phyloP scores from a whole-genome alignment of 2,329 filamentous ascomycete species.

The Aspergillus arachidicola region DNA sequence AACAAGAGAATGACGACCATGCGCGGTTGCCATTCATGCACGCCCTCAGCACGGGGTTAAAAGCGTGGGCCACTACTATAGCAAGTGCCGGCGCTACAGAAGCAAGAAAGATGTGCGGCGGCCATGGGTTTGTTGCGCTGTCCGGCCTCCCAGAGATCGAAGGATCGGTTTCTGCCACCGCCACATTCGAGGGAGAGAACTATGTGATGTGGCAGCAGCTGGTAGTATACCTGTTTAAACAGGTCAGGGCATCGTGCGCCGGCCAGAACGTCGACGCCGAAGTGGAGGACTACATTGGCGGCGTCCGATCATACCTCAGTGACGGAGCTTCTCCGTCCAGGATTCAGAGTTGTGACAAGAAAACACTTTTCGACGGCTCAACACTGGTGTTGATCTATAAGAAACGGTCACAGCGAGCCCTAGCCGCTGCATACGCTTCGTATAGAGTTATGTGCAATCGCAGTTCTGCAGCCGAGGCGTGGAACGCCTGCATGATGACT shows the following conservation, averaged over 20 bases:
- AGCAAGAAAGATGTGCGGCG: conserved; percentile 10
- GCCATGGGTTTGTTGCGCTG: conserved; percentile 9
- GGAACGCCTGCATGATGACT: conserved; percentile 8
- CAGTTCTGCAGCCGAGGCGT: not conserved
- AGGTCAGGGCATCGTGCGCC: not conserved
- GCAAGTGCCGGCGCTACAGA: not conserved
- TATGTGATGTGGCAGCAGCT: conserved; percentile 12
- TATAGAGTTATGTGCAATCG: not conserved
- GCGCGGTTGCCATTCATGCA: conserved; percentile 4
- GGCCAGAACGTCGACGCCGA: not conserved
- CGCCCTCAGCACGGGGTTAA: conserved; percentile 9
- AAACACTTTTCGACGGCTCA: not conserved
- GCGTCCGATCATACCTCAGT: not conserved
- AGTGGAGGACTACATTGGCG: not conserved
- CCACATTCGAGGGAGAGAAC: conserved; percentile 11
- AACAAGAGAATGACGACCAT: not conserved
- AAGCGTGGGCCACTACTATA: conserved; percentile 6
- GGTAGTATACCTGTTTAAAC: conserved; percentile 9
- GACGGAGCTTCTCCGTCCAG: not conserved
- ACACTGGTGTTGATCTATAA: conserved; percentile 1
- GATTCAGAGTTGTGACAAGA: not conserved
- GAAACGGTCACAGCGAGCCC: not conserved
- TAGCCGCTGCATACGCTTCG: not conserved
- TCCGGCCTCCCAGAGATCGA: conserved; percentile 9
- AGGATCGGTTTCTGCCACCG: conserved; percentile 5